These are phyloP conservation scores for Decorospora gaudefroyi DNA, from an alignment of 2,329 filamentous ascomycete genomes.

Conservation along the genomic window DNA sequence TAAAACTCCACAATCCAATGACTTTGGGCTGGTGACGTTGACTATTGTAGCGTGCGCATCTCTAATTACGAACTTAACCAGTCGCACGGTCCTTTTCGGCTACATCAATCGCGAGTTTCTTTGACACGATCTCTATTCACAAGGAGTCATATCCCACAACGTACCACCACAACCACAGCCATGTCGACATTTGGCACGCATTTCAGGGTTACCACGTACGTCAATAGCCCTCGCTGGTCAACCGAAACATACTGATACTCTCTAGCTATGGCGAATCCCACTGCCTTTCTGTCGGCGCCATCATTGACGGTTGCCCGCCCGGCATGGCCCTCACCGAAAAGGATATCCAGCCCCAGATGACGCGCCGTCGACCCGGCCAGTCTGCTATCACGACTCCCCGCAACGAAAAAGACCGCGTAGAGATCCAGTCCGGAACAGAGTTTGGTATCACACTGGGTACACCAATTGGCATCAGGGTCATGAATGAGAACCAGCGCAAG, in stretches of 20 bases:
- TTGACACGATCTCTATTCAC: conserved; percentile 2
- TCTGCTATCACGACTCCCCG: conserved; percentile 87
- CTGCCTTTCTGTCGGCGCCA: conserved; percentile 90
- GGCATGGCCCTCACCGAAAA: conserved; percentile 81
- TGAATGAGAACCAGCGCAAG: conserved; percentile 91
- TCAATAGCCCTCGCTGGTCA: conserved; percentile 17
- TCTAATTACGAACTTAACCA: background rate
- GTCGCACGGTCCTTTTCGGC: background rate
- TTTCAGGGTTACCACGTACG: conserved; percentile 82
- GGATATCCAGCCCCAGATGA: conserved; percentile 95
- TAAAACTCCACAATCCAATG: conserved; percentile 26
- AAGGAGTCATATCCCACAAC: conserved; percentile 9
- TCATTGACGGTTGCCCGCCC: conserved; percentile 89
- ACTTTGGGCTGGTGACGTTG: conserved; percentile 29
- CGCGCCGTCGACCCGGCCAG: conserved; percentile 85
- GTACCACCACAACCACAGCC: conserved; percentile 14
- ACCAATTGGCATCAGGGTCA: conserved; percentile 83
- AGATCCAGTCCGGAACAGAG: conserved; percentile 92
- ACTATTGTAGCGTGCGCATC: conserved; percentile 16
- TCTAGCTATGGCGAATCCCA: conserved; percentile 80
- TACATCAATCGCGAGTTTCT: conserved; percentile 6
- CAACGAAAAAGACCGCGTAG: conserved; percentile 87
- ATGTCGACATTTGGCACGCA: conserved; percentile 80
- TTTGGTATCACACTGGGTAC: conserved; percentile 88
- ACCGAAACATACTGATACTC: conserved; percentile 18